Percentiles rank a stretch among this genome's conserved stretches.
These are phyloP conservation scores for Umbelopsis vinacea DNA, from an alignment of 192 early-diverging fungal species.

Conservation along the genomic window DNA sequence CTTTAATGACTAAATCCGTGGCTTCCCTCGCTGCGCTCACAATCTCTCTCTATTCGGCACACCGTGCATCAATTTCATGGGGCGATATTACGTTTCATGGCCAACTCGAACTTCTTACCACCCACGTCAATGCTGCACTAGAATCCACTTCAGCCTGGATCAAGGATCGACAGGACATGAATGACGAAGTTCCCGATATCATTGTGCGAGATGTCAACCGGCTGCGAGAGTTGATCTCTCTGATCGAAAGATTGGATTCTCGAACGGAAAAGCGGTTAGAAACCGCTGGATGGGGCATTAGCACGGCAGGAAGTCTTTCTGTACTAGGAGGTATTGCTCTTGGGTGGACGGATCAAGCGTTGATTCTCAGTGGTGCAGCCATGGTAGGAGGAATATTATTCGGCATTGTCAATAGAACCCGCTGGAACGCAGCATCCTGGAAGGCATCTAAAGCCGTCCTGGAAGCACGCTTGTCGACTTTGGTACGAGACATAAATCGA, in stretches of 20 bases:
- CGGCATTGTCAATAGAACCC: conserved; percentile 3
- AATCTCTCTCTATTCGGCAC: conserved; percentile 50
- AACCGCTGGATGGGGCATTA: conserved; percentile 42
- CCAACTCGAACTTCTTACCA: conserved; percentile 49
- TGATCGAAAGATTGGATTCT: conserved; percentile 49
- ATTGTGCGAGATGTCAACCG: conserved; percentile 38
- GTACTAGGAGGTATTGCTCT: conserved; percentile 47
- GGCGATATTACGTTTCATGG: conserved; percentile 53
- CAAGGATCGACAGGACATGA: conserved; percentile 43
- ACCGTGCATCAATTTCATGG: conserved; percentile 45
- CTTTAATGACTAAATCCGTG: conserved; percentile 31
- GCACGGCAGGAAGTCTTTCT: conserved; percentile 50
- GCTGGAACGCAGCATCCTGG: conserved; percentile 19
- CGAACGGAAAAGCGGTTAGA: conserved; percentile 47
- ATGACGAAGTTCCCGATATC: conserved; percentile 43
- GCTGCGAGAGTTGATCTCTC: conserved; percentile 46
- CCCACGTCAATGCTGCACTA: conserved; percentile 44
- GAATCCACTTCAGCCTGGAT: conserved; percentile 55
- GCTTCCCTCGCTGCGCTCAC: conserved; percentile 45
- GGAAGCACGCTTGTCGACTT: background rate
- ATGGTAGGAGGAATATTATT: conserved; percentile 14
- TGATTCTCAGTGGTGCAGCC: background rate
- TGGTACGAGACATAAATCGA: background rate
- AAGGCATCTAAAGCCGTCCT: conserved; percentile 9
- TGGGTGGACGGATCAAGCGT: conserved; percentile 39